Evolutionary conservation across 1,284 basidiomycete species (phyloP), one percentile per base, ranked within the genome.

Genomic region (Porphyrellus sp.): DNA sequence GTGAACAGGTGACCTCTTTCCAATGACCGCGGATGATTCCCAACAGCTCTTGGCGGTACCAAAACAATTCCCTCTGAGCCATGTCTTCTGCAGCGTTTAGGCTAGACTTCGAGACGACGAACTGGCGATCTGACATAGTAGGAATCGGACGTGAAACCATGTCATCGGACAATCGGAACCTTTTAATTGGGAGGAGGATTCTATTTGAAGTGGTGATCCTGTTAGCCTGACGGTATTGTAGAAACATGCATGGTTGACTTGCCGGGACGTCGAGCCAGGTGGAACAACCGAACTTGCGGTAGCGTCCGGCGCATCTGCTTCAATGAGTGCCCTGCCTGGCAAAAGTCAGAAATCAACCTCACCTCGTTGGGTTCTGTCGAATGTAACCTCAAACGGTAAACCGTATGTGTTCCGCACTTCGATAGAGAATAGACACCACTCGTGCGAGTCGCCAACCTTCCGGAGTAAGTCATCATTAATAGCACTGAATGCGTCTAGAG

Each of bases 391-490:
- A 63, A 98, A 96, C 0, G 93, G 91, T 24, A 88, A 75, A 1
- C 89, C 90, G 63, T 93, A 95, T 1, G 87, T 85, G 66, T 99
- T 99, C 47, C 86, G 79, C 15, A 98, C 85, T 64, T 94, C 91
- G 28, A 98, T 72, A 3, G 84, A 84, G 63, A 98, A 85, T 11
- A 98, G 73, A 69, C 92, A 96, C 81, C 89, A 90, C 25, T 82
- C 78, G 3, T 77, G 76, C 40, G 81, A 78, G 30, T 83, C 77
- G 30, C 75, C 76, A 8, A 76, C 70, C 30, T 71, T 65, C 34
- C 80, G 61, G 55, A 37, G 69, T n/a, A 42, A 39, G 5, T 45
- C 48, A 20, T 52, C 45, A 41, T 38, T 31, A 28, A 64, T 63
- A 16, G 67, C 63, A 54, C 75, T 75, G 15, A 74, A 63, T 33